phyloP scores from a whole-genome alignment of 768 basidiomycete genomes.

The Suillus clintonianus region DNA sequence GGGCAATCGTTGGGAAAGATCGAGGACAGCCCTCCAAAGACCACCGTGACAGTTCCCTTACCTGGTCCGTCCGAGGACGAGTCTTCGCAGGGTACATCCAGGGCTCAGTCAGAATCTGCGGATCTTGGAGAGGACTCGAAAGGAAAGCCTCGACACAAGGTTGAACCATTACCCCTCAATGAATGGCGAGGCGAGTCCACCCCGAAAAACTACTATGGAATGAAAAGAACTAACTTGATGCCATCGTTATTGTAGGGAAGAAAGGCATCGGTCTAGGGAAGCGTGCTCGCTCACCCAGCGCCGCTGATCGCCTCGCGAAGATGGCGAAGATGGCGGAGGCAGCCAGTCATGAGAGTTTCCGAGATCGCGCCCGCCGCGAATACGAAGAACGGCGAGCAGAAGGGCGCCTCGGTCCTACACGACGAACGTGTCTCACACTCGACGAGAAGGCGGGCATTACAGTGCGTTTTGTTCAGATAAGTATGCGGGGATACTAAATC shows the following conservation, averaged over 20 bases:
- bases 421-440: conserved; percentile 70
- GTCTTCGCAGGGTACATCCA: neutral
- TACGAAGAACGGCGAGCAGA: conserved; percentile 79
- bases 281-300: conserved; percentile 64
- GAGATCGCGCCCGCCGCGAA: conserved; percentile 69
- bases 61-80: conserved; percentile 2
- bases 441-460: conserved; percentile 73
- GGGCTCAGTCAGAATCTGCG: conserved; percentile 3
- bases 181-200: conserved; percentile 76
- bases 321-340: conserved; percentile 65
- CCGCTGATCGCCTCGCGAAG: conserved; percentile 67
- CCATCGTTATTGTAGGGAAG: conserved; percentile 53
- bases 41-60: conserved; percentile 2
- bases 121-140: conserved; percentile 4
- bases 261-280: conserved; percentile 75
- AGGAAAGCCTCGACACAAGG: conserved; percentile 41
- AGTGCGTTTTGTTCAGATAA: conserved; percentile 25
- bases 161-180: conserved; percentile 71
- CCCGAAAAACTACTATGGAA: neutral
- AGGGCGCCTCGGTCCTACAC: conserved; percentile 67
- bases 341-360: conserved; percentile 57
- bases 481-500: conserved; percentile 3
- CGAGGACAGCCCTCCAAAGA: conserved; percentile 15
- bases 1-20: conserved; percentile 72
- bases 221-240: neutral